Conservation (phyloP, 2,329 filamentous ascomycete genomes). For the Nectriaceae sp. region DNA sequence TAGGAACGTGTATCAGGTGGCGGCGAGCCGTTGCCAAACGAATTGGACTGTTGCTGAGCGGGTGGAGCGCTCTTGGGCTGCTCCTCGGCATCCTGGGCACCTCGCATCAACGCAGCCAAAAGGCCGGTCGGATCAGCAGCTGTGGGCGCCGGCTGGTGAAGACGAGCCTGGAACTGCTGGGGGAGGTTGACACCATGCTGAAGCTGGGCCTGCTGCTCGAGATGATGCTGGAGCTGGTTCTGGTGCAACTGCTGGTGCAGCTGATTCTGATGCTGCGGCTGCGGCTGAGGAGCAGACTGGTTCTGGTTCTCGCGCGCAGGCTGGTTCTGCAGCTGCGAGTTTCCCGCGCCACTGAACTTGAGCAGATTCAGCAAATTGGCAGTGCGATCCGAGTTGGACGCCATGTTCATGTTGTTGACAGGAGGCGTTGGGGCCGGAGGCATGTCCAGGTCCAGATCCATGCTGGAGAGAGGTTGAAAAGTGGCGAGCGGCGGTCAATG, state of each 20-base stretch:
- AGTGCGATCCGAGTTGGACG: conserved; percentile 48
- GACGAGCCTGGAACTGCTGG: conserved; percentile 38
- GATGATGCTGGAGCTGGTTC: conserved; percentile 18
- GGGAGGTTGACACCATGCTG: conserved; percentile 15
- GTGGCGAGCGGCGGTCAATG: not conserved
- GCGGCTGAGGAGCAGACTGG: conserved; percentile 20
- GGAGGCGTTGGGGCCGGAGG: conserved; percentile 55
- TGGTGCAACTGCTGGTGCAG: conserved; percentile 11
- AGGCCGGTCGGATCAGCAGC: conserved; percentile 58
- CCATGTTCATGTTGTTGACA: conserved; percentile 40
- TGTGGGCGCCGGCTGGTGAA: conserved; percentile 59
- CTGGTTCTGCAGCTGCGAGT: conserved; percentile 38
- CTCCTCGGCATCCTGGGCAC: conserved; percentile 53
- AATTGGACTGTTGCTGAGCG: conserved; percentile 29
- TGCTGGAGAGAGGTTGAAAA: conserved; percentile 22
- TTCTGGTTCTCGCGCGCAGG: conserved; percentile 27
- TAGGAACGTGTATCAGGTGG: conserved; percentile 78
- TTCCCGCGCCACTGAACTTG: conserved; percentile 54
- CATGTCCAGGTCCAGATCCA: conserved; percentile 45
- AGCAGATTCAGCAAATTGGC: conserved; percentile 61
- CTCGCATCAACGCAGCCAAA: conserved; percentile 62
- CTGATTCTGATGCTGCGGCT: conserved; percentile 17
- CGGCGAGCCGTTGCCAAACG: conserved; percentile 53
- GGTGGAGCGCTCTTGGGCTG: conserved; percentile 33
- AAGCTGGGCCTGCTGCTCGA: conserved; percentile 23